Base-by-base conservation (phyloP, 805 yeast species). In the Hanseniaspora pseudoguilliermondii region DNA sequence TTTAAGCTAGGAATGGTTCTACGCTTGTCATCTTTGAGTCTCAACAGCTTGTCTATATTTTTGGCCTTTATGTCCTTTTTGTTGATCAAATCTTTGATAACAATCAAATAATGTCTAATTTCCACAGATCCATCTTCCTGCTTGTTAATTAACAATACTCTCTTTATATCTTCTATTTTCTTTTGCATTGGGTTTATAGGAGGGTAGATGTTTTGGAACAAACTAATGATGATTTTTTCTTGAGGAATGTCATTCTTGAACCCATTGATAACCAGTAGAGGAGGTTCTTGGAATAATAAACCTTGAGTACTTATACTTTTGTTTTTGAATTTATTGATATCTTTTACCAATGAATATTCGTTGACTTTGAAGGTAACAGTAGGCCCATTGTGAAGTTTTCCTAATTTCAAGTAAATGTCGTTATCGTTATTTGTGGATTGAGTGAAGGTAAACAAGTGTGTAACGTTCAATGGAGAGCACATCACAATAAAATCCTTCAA, bases 401-500 rank as follows among this genome's bases (percentile, higher is more conserved):
- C 89, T 47, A 93, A 70, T 64, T 97, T 79, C 60, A 93, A 73
- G 51, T 91, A 84, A 5, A 93, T 83, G 16, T 53, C 56, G 56
- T 81, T 82, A 8, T 96, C 97, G 1, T 84, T 72, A 43, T 76
- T 76, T 62, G 81, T 84, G 40, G 86, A 78, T 66, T 89, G 96
- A 59, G 88, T 83, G 73, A 93, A 90, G 21, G 91, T 74, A 71
- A 93, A 80, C 65, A 93, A 70, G 70, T 91, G 96, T 7, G 91
- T 77, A 23, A 93, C 96, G 29, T 95, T 95, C 46, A 93, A 74
- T 15, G 97, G 97, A 6, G 97, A 97, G 40, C 96, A 86, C 96
- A 93, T 90, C n/a, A 88, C 95, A n/a, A 90, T 79, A 63, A 85
- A 93, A 71, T 91, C 98, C 68, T 85, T 87, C 61, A 93, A 74